Evolutionary conservation across 805 yeast genomes (phyloP).

Genomic region (Kuraishia ogatae): DNA sequence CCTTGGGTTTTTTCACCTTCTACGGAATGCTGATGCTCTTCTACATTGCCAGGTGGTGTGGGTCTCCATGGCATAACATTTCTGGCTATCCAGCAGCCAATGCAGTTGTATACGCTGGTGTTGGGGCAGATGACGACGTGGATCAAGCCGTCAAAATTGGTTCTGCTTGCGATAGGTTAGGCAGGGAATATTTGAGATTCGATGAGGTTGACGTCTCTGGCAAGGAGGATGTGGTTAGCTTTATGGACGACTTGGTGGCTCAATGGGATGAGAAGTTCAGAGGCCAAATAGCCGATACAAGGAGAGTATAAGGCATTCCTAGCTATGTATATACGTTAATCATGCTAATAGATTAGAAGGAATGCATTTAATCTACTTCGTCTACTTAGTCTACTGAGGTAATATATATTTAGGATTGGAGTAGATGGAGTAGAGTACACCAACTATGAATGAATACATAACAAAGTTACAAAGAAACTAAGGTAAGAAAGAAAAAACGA

Average conservation of each 20-base stretch:
- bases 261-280: constrained; percentile 74
- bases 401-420: no score
- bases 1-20: constrained; percentile 68
- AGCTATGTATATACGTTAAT: no score
- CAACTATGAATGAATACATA: neutral
- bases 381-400: no score
- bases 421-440: no score
- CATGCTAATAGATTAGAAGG: no score
- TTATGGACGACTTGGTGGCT: constrained; percentile 43
- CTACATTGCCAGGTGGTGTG: constrained; percentile 71
- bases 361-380: no score
- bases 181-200: constrained; percentile 52
- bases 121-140: constrained; percentile 35
- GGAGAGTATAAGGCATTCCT: constrained; percentile 8
- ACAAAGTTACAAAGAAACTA: neutral
- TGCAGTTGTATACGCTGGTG: constrained; percentile 68
- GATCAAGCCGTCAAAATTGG: constrained; percentile 54
- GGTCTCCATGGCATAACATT: constrained; percentile 86
- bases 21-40: constrained; percentile 82
- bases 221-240: constrained; percentile 53
- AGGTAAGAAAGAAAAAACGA: neutral
- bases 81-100: constrained; percentile 86
- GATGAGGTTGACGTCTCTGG: constrained; percentile 57
- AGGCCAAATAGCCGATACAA: constrained; percentile 59
- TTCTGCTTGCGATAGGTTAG: constrained; percentile 59